Base-by-base conservation (phyloP, 768 basidiomycete genomes). In the Pisolithus sp. region DNA sequence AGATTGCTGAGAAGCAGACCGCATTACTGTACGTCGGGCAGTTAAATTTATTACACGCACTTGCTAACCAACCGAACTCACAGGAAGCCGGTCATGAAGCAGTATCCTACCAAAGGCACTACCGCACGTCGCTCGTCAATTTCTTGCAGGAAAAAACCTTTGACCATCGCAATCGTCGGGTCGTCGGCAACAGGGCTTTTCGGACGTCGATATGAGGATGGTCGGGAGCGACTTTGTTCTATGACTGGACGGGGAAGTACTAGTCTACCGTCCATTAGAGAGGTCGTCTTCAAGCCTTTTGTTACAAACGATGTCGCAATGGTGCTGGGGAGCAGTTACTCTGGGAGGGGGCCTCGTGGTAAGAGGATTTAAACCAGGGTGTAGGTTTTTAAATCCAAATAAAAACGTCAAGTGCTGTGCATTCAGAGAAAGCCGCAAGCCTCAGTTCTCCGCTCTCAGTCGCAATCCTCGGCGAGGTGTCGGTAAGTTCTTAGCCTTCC, bases 81-180 rank as follows among this genome's bases (percentile, higher is more conserved):
- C 86, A 86, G 81, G 69, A 79, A 85, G 8, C 86, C 86, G 3
- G 85, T 87, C 85, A 89, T 87, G 66, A 86, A 86, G 62, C 83
- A 86, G 62, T 80, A 88, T 1, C 76, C 79, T 2, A 80, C 72
- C 56, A 87, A 65, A 3, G 81, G 84, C 3, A 73, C 70, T 0
- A 78, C 76, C 0, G 77, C 74, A 38, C 56, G 59, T 15, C 56
- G 30, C 10, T 53, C 53, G 26, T 67, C 66, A 18, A 67, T 39
- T 9, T 67, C 65, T 26, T 62, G 57, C 44, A 54, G 51, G n/a
- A 67, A 38, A 24, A 57, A 54, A 15, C 38, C 42, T 34, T 56
- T 56, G 18, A 53, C 34, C 13, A 15, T 50, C 5, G 28, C 26
- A 20, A 50, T 48, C n/a, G 49, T 38, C 20, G 28, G 43, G 18